Conservation (phyloP, 768 basidiomycete species). For the Naganishia vishniacii region DNA sequence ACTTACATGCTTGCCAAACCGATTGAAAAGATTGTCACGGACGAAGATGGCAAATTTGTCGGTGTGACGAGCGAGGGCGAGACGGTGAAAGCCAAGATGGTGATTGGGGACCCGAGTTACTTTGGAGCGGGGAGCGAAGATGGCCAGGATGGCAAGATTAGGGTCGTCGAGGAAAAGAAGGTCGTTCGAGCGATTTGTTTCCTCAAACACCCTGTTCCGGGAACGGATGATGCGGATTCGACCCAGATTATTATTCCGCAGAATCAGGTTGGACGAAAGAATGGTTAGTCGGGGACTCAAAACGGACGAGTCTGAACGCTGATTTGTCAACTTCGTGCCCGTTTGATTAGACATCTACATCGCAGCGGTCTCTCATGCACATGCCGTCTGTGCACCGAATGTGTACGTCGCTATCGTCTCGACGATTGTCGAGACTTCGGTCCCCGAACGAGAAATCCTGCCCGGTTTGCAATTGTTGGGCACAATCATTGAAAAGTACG, state of each 20-base stretch:
- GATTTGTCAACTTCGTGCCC: too few species aligned
- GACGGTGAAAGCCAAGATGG: conserved; percentile 92
- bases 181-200: conserved; percentile 96
- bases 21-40: conserved; percentile 83
- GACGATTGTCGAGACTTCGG: conserved; percentile 91
- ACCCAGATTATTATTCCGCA: conserved; percentile 98
- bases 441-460: conserved; percentile 84
- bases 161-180: conserved; percentile 86
- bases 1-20: conserved; percentile 99
- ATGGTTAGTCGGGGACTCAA: conserved; percentile 79
- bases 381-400: conserved; percentile 95
- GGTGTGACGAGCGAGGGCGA: conserved; percentile 85
- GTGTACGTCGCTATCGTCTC: conserved; percentile 95
- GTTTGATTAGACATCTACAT: conserved; percentile 81
- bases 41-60: conserved; percentile 75
- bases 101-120: conserved; percentile 97
- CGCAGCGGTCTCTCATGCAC: conserved; percentile 91
- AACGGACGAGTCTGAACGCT: too few species aligned
- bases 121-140: conserved; percentile 69
- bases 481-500: conserved; percentile 86
- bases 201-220: conserved; percentile 95
- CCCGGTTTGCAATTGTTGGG: conserved; percentile 89
- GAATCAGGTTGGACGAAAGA: conserved; percentile 87
- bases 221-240: conserved; percentile 90
- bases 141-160: conserved; percentile 63